phyloP scores from a whole-genome alignment of 305 asterid genomes.

The Fraxinus latifolia region DNA sequence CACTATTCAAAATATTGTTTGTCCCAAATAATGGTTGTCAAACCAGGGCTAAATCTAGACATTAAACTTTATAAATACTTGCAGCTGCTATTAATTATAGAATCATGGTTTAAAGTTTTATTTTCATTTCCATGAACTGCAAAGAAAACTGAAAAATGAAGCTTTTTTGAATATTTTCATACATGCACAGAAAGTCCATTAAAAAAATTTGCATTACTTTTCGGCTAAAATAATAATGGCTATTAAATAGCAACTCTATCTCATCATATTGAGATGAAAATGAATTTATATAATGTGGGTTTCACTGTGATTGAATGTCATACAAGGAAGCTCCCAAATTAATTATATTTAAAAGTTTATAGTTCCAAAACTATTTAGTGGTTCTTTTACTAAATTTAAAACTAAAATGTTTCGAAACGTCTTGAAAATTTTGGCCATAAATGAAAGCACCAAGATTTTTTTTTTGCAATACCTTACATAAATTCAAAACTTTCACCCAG shows the following conservation, averaged over 20 bases:
- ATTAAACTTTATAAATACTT: not conserved
- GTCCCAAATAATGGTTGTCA: not conserved
- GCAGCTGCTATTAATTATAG: not conserved
- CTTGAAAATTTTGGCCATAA: not conserved
- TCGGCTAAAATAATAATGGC: not conserved
- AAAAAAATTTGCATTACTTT: not conserved
- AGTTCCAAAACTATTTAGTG: not conserved
- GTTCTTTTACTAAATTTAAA: not conserved
- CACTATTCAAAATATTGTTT: not conserved
- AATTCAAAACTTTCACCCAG: constrained; percentile 15
- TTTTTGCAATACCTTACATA: constrained; percentile 8
- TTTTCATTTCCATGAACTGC: not conserved
- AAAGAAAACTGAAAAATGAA: not conserved
- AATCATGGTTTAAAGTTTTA: not conserved
- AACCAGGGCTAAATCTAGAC: not conserved
- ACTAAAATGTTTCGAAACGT: not conserved
- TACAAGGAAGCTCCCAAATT: not conserved
- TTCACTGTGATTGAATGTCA: not conserved
- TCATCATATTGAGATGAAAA: not conserved
- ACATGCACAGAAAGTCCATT: not conserved
- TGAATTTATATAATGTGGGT: not conserved
- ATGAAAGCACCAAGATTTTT: not conserved
- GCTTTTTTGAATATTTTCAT: not conserved
- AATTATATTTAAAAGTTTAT: not conserved
- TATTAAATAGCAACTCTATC: not conserved